Evolutionary conservation across 352 stramenopile genomes (phyloP), one percentile per base, ranked within the genome.

Genomic region (Globisporangium paroecandrum): DNA sequence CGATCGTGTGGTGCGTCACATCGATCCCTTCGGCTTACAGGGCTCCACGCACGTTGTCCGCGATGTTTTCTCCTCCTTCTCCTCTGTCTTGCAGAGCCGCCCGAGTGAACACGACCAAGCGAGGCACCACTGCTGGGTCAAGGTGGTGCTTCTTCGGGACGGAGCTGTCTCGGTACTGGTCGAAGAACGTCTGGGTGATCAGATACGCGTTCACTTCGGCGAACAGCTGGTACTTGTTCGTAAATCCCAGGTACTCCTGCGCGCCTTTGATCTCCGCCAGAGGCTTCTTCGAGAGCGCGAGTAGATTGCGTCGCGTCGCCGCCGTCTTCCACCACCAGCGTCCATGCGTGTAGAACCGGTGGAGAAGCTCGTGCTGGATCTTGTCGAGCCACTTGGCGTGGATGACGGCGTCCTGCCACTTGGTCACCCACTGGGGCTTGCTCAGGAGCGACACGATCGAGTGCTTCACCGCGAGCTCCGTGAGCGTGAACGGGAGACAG

Each of bases 391-490:
- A 64, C 54, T 25, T 69, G 46, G 4, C 2, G 36, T 41, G 54
- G 29, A 64, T 64, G 24, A 24, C 64, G 6, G 38, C 9, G 24
- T 69, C 64, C 4, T 47, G 41, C 41, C 64, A 64, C 64, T 69
- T 69, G 64, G 27, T 10, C 64, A 5, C 34, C 64, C 64, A 64
- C 64, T 58, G 64, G 55, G 56, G 41, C 24, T 69, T 69, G 46
- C 32, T 41, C 9, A 69, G 25, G 25, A 64, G 13, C 5, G 55
- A 20, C 12, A 20, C 38, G 12, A 51, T n/a, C n/a, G 64, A 43
- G 27, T 36, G 55, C 56, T 64, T 63, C 4, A 53, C 22, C n/a
- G 29, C 61, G 55, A 69, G 55, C 24, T 69, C 56, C 64, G 64
- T 7, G 2, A 69, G 64, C 38, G 64, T 56, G 38, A 56, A 64